These are phyloP conservation scores for Arthrobotrys musiformis DNA, from an alignment of 2,329 filamentous ascomycete genomes.

Conservation along the genomic window DNA sequence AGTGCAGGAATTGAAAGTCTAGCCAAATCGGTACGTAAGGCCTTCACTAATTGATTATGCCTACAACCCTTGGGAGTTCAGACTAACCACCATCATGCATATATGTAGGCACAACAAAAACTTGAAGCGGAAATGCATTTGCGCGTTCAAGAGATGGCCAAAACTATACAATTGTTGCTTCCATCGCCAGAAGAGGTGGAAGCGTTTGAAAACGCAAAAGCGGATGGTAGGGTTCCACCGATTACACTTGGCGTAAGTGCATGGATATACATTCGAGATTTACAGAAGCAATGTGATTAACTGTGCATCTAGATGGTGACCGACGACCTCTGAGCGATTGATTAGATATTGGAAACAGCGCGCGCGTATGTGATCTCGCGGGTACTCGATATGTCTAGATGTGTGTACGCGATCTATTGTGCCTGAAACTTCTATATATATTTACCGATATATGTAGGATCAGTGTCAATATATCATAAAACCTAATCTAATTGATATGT, in stretches of 20 bases:
- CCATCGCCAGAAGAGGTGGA: background rate
- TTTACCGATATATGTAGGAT: no score
- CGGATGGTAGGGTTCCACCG: background rate
- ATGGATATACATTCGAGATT: background rate
- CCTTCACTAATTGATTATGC: background rate
- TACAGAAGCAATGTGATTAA: no score
- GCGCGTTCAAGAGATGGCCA: background rate
- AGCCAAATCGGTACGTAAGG: background rate
- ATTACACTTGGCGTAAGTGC: background rate
- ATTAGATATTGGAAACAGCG: no score
- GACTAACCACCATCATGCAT: background rate
- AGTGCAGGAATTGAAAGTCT: background rate
- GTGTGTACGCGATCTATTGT: no score
- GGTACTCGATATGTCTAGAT: no score
- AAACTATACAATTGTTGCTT: background rate
- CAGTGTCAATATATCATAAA: no score
- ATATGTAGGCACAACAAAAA: background rate
- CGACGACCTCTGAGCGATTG: no score
- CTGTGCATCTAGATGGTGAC: no score
- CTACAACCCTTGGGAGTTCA: background rate
- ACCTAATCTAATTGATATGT: no score
- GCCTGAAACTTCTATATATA: no score
- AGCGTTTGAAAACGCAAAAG: background rate
- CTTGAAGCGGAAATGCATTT: background rate
- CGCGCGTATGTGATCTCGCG: no score